phyloP scores from a whole-genome alignment of 1,139 yeast species.

The Blastobotrys capitulatus region DNA sequence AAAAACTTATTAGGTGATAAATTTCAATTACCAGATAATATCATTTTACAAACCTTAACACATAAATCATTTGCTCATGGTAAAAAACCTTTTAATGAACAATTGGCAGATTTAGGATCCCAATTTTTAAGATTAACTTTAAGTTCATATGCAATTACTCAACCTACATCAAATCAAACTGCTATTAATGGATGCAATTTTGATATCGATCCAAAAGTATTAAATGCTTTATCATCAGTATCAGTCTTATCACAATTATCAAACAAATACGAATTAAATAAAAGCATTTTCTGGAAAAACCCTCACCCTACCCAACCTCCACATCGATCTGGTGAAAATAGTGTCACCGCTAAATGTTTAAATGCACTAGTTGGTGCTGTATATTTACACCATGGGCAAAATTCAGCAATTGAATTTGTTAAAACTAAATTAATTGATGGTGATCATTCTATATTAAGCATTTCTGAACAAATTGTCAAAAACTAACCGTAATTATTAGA shows the following conservation, averaged over 20 bases:
- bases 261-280: conserved; percentile 27
- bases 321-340: conserved; percentile 17
- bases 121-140: conserved; percentile 60
- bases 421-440: conserved; percentile 28
- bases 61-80: conserved; percentile 96
- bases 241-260: conserved; percentile 41
- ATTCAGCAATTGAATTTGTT: conserved; percentile 33
- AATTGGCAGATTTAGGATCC: conserved; percentile 70
- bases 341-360: conserved; percentile 63
- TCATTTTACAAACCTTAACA: conserved; percentile 73
- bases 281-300: conserved; percentile 66
- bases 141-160: conserved; percentile 45
- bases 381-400: conserved; percentile 57
- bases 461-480: conserved; percentile 7
- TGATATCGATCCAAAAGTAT: conserved; percentile 36
- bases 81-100: conserved; percentile 80
- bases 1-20: conserved; percentile 50
- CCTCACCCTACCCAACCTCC: conserved; percentile 14
- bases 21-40: conserved; percentile 35
- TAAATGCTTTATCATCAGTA: conserved; percentile 30
- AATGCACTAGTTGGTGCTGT: conserved; percentile 81
- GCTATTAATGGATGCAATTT: conserved; percentile 54
- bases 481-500: too few species aligned
- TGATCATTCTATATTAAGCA: conserved; percentile 20
- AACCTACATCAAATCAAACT: conserved; percentile 32